A percentile compares a stretch with the other conserved stretches of the same genome.
Conservation (phyloP, 345 rosid species). For the Linum lewisii region DNA sequence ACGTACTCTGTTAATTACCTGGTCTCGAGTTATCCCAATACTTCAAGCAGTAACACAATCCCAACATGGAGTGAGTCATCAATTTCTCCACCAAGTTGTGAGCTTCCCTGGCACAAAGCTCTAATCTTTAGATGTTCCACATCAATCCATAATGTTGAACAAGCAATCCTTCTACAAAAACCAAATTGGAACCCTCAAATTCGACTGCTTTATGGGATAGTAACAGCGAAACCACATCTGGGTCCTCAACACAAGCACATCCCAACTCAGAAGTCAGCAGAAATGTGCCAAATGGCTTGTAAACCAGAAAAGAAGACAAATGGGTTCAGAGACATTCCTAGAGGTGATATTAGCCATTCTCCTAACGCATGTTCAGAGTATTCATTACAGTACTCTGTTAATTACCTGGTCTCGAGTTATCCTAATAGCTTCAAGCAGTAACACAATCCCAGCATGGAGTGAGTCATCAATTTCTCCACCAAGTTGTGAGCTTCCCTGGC, state of each 20-base stretch:
- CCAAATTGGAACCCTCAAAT: conserved; percentile 6
- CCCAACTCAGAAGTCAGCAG: conserved; percentile 30
- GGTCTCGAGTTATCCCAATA: conserved; percentile 17
- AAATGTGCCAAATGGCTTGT: conserved; percentile 52
- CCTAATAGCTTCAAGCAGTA: conserved; percentile 26
- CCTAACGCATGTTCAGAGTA: background rate
- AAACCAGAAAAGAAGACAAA: too few relatives aligned
- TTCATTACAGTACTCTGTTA: background rate
- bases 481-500: conserved; percentile 15
- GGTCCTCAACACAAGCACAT: conserved; percentile 39
- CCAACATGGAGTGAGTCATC: conserved; percentile 14
- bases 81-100: background rate
- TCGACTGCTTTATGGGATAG: conserved; percentile 16
- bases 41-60: conserved; percentile 21
- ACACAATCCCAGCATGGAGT: conserved; percentile 14
- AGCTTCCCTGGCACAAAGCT: conserved; percentile 14
- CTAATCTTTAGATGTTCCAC: conserved; percentile 8
- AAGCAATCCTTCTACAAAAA: conserved; percentile 9
- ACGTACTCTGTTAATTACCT: conserved; percentile 19
- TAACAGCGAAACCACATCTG: conserved; percentile 22
- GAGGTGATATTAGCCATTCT: too few relatives aligned
- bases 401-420: conserved; percentile 20
- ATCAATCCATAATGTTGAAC: conserved; percentile 11
- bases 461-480: conserved; percentile 1
- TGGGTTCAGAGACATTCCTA: too few relatives aligned